Base-by-base conservation (phyloP, 495 filamentous ascomycete genomes). In the Neurospora sp. region DNA sequence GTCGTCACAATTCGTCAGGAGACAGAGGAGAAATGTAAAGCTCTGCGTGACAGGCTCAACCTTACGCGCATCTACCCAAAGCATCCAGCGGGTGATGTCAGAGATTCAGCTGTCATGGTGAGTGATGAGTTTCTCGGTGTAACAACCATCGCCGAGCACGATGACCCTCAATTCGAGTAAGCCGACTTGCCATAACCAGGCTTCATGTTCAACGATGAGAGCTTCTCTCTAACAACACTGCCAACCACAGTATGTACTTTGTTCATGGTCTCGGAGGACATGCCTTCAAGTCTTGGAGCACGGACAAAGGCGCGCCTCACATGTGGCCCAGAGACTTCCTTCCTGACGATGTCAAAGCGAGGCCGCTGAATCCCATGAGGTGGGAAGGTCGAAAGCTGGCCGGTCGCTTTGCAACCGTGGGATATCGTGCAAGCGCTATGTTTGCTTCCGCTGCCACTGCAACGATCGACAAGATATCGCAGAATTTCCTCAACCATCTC, bases 261-360 rank as follows among this genome's bases (percentile, higher is more conserved):
- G 69, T 75, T 27, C 74, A 75, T 69, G 74, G 74, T 10, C 74
- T 75, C 20, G 74, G 74, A 22, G 74, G 74, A 3, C 74, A 75
- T 73, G 74, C 74, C 20, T 73, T 74, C 59, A 71, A 18, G 14
- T 69, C 72, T 38, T 75, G 74, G 74, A 69, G 69, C 48, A 73
- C 72, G 3, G 74, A 71, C 40, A 71, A 68, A 42, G 74, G 31
- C 35, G 69, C 44, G 41, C 73, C 73, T 41, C 41, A 45, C 6
- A 74, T 74, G 73, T 74, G 73, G 73, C 73, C 73, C 12, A 59
- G 68, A 70, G 73, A 74, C 22, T 72, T 74, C 35, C 40, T 74
- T 20, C 73, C 73, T 10, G 18, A 74, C 35, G 70, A 74, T 27
- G 44, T 72, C 14, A 69, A 41, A 37, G 61, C 59, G 14, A 72